phyloP scores from a whole-genome alignment of 169 alveolate species.

The Babesia bigemina region DNA sequence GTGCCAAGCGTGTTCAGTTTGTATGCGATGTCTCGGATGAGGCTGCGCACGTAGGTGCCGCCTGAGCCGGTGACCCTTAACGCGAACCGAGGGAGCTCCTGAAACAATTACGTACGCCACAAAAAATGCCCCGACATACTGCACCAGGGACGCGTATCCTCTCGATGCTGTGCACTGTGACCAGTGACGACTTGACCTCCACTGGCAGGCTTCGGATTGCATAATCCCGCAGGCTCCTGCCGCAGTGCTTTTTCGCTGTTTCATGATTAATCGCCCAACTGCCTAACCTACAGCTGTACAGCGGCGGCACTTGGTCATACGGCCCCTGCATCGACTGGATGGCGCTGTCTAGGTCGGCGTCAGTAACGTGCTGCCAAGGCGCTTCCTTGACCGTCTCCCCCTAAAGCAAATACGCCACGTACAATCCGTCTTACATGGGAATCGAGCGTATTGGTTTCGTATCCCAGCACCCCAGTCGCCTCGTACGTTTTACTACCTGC shows the following conservation, averaged over 20 bases:
- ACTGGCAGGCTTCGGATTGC: constrained; percentile 69
- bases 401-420: neutral
- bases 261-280: neutral
- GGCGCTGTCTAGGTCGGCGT: constrained; percentile 38
- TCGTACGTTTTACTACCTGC: constrained; percentile 70
- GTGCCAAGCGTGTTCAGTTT: constrained; percentile 70
- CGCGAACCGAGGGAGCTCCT: constrained; percentile 70
- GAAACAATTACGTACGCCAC: neutral
- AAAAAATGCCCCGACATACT: constrained; percentile 15
- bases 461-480: constrained; percentile 69
- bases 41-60: constrained; percentile 78
- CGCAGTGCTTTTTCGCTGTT: constrained; percentile 70
- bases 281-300: constrained; percentile 36
- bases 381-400: constrained; percentile 48
- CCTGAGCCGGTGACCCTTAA: constrained; percentile 69
- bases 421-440: constrained; percentile 28
- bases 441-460: constrained; percentile 77
- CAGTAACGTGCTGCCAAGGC: constrained; percentile 59
- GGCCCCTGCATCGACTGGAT: constrained; percentile 46
- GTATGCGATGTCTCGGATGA: constrained; percentile 72
- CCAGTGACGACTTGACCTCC: constrained; percentile 14
- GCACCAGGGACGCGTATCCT: constrained; percentile 33
- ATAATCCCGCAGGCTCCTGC: constrained; percentile 68
- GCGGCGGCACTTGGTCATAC: constrained; percentile 55
- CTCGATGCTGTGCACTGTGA: constrained; percentile 24